Base-by-base conservation (phyloP, 1,284 basidiomycete genomes). In the Rhodotorula sp. region DNA sequence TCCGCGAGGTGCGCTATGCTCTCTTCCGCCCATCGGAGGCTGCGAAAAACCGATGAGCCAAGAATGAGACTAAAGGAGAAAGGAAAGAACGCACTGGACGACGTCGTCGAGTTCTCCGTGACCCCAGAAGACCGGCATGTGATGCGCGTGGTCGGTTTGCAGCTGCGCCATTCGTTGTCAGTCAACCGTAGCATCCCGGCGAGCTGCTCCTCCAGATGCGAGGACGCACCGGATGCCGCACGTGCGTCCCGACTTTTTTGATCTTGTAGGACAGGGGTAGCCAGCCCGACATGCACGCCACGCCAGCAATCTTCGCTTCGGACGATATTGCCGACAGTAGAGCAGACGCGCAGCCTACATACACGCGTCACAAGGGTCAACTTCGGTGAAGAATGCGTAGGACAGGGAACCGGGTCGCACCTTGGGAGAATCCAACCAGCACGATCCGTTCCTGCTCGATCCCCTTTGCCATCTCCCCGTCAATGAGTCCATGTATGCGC, bases 291-390 rank as follows among this genome's bases (percentile, higher is more conserved):
- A 59, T 12, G 58, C 58, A 59, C 23, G 13, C 25, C 7, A 48
- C 58, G 8, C 58, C 58, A 1, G 7, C 58, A 2, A 59, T 45
- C 16, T 48, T 59, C 19, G 21, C 58, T 25, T 44, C 25, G 21
- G 44, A 48, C 25, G 58, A 48, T 16, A 59, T n/a, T 16, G 58
- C 58, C 16, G 58, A 46, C 14, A 59, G 17, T 5, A 59, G 25
- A 7, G 58, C 58, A 14, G 58, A 48, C 45, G 58, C 58, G 58
- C 58, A 59, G 58, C 58, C 58, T 59, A 45, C 19, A n/a, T 16
- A n/a, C 12, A 1, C 0, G 14, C 42, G 21, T 7, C n/a, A 7
- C n/a, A 9, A 16, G 21, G 17, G 25, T 59, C 25, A 27, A 45
- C 45, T 10, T 34, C 13, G n/a, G 7, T 12, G 17, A 23, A 41